Base-by-base conservation (phyloP, 2,329 filamentous ascomycete genomes). In the Aspergillus transmontanensis region DNA sequence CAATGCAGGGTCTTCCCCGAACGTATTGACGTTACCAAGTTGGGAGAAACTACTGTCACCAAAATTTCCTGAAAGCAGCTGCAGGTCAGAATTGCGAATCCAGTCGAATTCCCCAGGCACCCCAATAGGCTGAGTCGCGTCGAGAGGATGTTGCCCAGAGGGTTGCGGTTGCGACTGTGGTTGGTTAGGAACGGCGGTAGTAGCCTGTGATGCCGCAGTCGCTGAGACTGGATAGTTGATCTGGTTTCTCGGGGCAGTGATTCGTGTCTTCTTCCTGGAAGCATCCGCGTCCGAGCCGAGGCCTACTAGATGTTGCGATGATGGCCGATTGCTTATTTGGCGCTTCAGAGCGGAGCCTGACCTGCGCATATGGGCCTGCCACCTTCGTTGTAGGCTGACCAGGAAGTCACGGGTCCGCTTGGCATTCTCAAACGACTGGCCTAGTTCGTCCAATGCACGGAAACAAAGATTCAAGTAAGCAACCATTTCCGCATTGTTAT, bases 381-480 rank as follows among this genome's bases (percentile, higher is more conserved):
- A 79, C 57, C 76, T 68, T n/a, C 76, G 72, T 58, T 79, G 77
- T 0, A 79, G 67, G 14, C 71, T 76, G 7, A 78, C 74, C 0
- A 79, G 70, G 59, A 76, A 78, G 41, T 78, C 77, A 14, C 76
- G 72, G 1, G 77, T 78, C 10, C 77, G 74, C 61, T 78, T 79
- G 0, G 79, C 79, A 46, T 77, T 79, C 16, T 79, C 77, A 39
- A 79, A 79, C 0, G 74, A 79, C 59, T 76, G 76, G 11, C 77
- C 76, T 2, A 81, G 67, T 59, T 80, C 77, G 58, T 80, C 78
- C 5, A 81, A 66, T 1, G 79, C 79, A 26, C 79, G 75, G 69
- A 81, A 80, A 59, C 79, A 79, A 6, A 78, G 75, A 32, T 79
- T 79, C 14, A 81, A 66, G 53, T 79, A 73, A 4, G 72, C 73